Conservation (phyloP, 2,329 filamentous ascomycete genomes). For the Apiospora marii region DNA sequence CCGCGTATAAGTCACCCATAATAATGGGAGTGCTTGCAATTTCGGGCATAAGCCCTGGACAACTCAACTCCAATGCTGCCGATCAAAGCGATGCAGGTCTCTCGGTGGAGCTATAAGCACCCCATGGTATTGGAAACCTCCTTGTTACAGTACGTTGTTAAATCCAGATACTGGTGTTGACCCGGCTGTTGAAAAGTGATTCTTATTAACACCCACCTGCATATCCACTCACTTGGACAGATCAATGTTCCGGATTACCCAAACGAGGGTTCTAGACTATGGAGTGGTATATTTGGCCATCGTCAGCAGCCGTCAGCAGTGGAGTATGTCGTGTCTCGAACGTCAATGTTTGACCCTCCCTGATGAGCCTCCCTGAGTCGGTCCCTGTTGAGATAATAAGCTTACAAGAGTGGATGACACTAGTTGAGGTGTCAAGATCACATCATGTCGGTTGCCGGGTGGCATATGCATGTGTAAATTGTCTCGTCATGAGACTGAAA, state of each 20-base stretch:
- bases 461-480: slow-evolving; percentile 1
- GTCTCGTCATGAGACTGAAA: background rate
- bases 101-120: background rate
- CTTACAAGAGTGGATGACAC: background rate
- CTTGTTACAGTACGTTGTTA: background rate
- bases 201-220: background rate
- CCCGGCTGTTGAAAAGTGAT: background rate
- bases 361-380: background rate
- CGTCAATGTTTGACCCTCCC: slow-evolving; percentile 14
- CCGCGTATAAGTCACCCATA: background rate
- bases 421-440: background rate
- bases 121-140: background rate
- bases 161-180: background rate
- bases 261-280: background rate
- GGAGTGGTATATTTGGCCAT: background rate
- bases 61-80: background rate
- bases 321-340: background rate
- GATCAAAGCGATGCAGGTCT: background rate
- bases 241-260: slow-evolving; percentile 4
- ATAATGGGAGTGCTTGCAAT: slow-evolving; percentile 4
- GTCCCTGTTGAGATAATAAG: background rate
- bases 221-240: background rate
- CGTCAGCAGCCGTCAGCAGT: background rate
- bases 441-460: background rate
- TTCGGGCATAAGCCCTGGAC: slow-evolving; percentile 2